Evolutionary conservation across 2,329 filamentous ascomycete species (phyloP).

Genomic region (Ophiostoma tasmaniense): DNA sequence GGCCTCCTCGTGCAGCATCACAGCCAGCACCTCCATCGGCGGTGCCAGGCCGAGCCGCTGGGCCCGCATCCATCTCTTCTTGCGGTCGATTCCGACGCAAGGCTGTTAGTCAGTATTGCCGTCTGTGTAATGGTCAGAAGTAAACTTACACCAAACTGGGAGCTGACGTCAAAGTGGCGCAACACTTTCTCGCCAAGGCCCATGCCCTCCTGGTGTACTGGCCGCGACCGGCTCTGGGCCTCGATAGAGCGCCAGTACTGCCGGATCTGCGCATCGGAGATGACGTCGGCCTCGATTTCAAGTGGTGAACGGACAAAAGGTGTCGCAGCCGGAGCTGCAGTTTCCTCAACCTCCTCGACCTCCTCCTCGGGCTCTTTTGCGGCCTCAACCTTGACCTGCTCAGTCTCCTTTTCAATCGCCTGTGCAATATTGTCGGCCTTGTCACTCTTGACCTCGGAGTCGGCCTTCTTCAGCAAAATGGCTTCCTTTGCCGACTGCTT

Average conservation of each 20-base stretch:
- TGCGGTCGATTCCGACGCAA: slow-evolving; percentile 72
- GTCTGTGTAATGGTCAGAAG: too few species aligned
- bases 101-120: slow-evolving; percentile 46
- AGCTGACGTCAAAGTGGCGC: slow-evolving; percentile 85
- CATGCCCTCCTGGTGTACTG: slow-evolving; percentile 71
- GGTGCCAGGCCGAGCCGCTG: slow-evolving; percentile 75
- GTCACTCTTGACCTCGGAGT: slow-evolving; percentile 24
- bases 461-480: slow-evolving; percentile 22
- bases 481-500: slow-evolving; percentile 39
- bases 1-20: slow-evolving; percentile 64
- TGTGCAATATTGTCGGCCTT: slow-evolving; percentile 21
- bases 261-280: slow-evolving; percentile 61
- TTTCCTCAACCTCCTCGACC: slow-evolving; percentile 12
- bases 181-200: slow-evolving; percentile 74
- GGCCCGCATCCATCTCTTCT: slow-evolving; percentile 82
- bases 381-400: slow-evolving; percentile 19
- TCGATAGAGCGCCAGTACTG: slow-evolving; percentile 73
- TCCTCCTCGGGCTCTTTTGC: slow-evolving; percentile 4
- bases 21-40: slow-evolving; percentile 81
- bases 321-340: background rate
- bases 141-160: slow-evolving; percentile 78
- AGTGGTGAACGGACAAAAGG: slow-evolving; percentile 10
- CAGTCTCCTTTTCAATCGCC: slow-evolving; percentile 20
- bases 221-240: slow-evolving; percentile 53
- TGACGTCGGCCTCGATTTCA: slow-evolving; percentile 52